phyloP scores from a whole-genome alignment of 371 early-diverging fungal species.

The Entomophthora muscae region DNA sequence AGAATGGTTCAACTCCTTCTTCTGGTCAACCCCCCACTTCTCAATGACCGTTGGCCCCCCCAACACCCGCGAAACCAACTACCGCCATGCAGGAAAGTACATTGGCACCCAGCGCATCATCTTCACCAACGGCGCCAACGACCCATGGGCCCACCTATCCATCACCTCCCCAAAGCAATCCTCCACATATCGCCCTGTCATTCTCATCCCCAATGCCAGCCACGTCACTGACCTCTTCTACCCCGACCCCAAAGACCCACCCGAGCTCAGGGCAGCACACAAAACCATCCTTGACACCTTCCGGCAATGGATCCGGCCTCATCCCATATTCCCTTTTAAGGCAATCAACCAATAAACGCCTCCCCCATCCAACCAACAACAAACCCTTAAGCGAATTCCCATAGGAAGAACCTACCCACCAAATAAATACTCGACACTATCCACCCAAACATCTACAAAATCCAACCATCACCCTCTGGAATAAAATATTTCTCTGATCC shows the following conservation, averaged over 20 bases:
- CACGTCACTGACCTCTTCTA: constrained; percentile 11
- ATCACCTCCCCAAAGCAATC: not conserved
- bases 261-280: constrained; percentile 6
- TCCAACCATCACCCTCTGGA: too few species aligned
- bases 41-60: not conserved
- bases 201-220: constrained; percentile 10
- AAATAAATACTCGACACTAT: too few species aligned
- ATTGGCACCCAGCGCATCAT: constrained; percentile 1
- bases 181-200: not conserved
- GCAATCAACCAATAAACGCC: too few species aligned
- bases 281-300: constrained; percentile 5
- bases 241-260: constrained; percentile 5
- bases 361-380: too few species aligned
- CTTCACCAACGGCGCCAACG: constrained; percentile 4
- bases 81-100: not conserved
- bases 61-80: not conserved
- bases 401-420: too few species aligned
- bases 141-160: constrained; percentile 7
- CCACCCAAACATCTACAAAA: too few species aligned
- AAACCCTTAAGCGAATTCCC: too few species aligned
- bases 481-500: too few species aligned
- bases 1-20: constrained; percentile 7
- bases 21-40: not conserved
- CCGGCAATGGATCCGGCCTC: constrained; percentile 3
- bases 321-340: too few species aligned